Percentiles rank a stretch among this genome's conserved stretches.
These are phyloP conservation scores for Millerozyma miso DNA, from an alignment of 805 yeast species.

Conservation along the genomic window DNA sequence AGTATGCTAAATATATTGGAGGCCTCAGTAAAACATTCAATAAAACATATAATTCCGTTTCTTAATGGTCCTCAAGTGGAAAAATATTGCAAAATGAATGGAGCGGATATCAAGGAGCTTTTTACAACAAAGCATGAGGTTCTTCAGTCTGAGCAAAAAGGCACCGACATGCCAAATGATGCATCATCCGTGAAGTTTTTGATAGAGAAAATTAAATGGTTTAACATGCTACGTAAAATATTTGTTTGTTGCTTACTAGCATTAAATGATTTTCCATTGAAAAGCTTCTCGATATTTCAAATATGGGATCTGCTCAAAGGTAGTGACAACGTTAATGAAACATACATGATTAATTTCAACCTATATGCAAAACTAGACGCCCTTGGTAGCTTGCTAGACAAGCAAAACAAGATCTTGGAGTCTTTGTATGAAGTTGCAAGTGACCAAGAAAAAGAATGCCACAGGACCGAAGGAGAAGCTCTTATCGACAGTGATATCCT, in stretches of 20 bases:
- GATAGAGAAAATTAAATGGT: conserved; percentile 19
- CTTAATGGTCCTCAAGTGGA: conserved; percentile 36
- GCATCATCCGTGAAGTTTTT: not conserved
- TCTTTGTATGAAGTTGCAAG: not conserved
- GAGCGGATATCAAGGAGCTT: conserved; percentile 19
- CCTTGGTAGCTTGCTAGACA: not conserved
- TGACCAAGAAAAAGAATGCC: not conserved
- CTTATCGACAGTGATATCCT: not conserved
- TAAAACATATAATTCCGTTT: conserved; percentile 25
- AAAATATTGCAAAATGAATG: conserved; percentile 36
- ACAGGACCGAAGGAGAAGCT: not conserved
- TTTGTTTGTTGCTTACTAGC: conserved; percentile 37
- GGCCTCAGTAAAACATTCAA: conserved; percentile 24
- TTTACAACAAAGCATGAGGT: conserved; percentile 5
- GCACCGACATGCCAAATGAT: not conserved
- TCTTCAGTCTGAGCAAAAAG: not conserved
- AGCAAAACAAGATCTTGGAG: not conserved
- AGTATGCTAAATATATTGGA: conserved; percentile 16
- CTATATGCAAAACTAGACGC: not conserved
- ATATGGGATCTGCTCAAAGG: conserved; percentile 18
- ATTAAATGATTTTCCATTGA: conserved; percentile 24
- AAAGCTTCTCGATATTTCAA: conserved; percentile 29
- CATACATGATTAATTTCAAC: not conserved
- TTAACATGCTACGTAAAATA: conserved; percentile 35
- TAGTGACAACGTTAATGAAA: conserved; percentile 1